These are phyloP conservation scores for Ceriops zippeliana DNA, from an alignment of 345 rosid genomes.

Conservation along the genomic window DNA sequence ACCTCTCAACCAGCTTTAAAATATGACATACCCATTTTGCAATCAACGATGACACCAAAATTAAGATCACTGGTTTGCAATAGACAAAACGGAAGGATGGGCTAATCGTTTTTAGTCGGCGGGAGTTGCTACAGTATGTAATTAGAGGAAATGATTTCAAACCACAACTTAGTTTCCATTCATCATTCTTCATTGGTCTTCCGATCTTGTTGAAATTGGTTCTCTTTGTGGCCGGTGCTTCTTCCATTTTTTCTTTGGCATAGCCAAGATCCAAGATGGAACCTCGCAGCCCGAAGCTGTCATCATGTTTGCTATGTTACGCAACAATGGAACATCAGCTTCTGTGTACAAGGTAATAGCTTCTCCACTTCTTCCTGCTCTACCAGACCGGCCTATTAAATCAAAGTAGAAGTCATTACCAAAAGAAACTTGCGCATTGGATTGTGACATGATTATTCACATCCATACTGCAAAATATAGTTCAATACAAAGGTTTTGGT, in stretches of 20 bases:
- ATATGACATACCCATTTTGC: too few species aligned
- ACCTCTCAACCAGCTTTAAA: too few species aligned
- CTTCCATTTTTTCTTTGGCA: conserved; percentile 73
- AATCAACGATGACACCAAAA: too few species aligned
- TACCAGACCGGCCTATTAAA: conserved; percentile 71
- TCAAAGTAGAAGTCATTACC: conserved; percentile 7
- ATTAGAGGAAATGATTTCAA: too few species aligned
- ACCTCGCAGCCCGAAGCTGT: conserved; percentile 85
- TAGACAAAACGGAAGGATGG: too few species aligned
- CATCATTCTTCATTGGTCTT: conserved; percentile 33
- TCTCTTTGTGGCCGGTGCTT: conserved; percentile 77
- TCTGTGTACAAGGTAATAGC: conserved; percentile 80
- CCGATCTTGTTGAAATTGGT: conserved; percentile 61
- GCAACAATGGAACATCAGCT: conserved; percentile 65
- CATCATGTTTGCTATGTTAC: conserved; percentile 86
- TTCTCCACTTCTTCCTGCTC: conserved; percentile 93
- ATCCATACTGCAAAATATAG: not conserved
- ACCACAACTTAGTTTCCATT: too few species aligned
- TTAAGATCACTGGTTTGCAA: too few species aligned
- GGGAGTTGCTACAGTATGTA: too few species aligned
- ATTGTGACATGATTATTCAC: not conserved
- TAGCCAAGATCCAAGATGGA: conserved; percentile 72
- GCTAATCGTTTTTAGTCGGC: too few species aligned
- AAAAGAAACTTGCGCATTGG: not conserved
- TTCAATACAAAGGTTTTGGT: not conserved